Evolutionary conservation across 2,329 filamentous ascomycete genomes (phyloP), one percentile per base, ranked within the genome.

Genomic region (Cryphonectria naterciae): DNA sequence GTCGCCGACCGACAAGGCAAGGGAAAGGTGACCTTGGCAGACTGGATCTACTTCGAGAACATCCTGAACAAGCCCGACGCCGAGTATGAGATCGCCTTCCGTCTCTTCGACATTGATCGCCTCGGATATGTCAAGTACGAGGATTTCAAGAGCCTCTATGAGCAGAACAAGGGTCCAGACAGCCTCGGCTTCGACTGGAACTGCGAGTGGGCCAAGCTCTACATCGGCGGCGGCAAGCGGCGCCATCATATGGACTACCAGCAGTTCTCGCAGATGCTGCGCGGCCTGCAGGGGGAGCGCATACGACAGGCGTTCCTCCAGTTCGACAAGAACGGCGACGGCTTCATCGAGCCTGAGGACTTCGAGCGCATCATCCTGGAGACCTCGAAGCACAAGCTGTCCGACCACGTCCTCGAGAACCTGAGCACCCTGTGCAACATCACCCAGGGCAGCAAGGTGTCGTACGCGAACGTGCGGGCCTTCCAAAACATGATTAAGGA

Each of bases 401-500:
- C 95, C 0, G 96, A 99, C 82, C 95, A 99, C 81, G 86, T 99
- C 58, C 87, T 99, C 65, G 91, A 95, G 75, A 95, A 98, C 82
- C 88, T 99, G 63, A 91, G 93, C 74, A 96, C 94, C 0, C 88
- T 99, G 56, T 98, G 95, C 88, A 98, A 98, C 83, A 97, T 98
- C 80, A 94, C 93, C 10, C 86, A 91, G 46, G 91, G 94, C 73
- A 96, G 90, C 85, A 97, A 97, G 84, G 96, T 99, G 76, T 98
- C 95, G 8, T 99, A 99, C 79, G 94, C 96, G 80, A 98, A 97
- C 79, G 96, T 99, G 43, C 91, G 96, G 75, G 96, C 96, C 52
- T 99, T 99, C 85, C 95, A 97, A 85, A 99, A 99, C 80, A 91
- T 99, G 82, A 95, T 99, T 77, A 91, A 93, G 78, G 95, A 98